Evolutionary conservation across 2,329 filamentous ascomycete genomes (phyloP), one percentile per base, ranked within the genome.

Genomic region (Pseudogymnoascus sp.): DNA sequence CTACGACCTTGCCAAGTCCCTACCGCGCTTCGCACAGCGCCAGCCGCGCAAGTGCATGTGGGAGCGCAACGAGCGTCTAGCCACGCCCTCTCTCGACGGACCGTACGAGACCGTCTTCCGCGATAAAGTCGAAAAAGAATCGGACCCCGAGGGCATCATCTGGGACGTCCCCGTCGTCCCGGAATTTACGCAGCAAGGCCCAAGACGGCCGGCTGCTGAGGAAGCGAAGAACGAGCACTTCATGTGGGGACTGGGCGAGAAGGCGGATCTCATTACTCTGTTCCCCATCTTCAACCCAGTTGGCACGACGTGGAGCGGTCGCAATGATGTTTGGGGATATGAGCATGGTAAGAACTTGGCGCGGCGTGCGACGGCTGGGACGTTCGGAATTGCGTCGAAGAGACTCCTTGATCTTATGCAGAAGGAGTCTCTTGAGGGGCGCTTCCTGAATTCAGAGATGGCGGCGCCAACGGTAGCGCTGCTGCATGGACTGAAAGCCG

Each of bases 391-490:
- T 62, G 78, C 91, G 6, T 92, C 89, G 14, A 88, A 86, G 72
- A 82, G 82, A 29, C 79, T 93, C 1, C 78, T 93, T 36, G 83
- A 90, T 68, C 81, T 86, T 66, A 93, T 93, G 89, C 89, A 93
- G 71, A 81, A 85, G 36, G 90, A 93, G 73, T 90, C 89, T 62
- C 79, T 88, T 67, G 81, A 83, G 12, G 87, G 88, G 67, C 88
- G 89, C 70, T 88, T 91, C 71, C 86, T 93, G 69, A 88, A 87
- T 64, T 89, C 89, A 0, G 90, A 93, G 73, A 92, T 93, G 89
- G 89, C 86, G 65, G 85, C 89, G 0, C 86, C 88, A 63, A 88
- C 88, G 0, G 83, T 88, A 26, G 85, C 88, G 0, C 80, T 93
- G 16, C 83, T 91, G 66, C 89, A 95, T 72, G 89, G 90, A 5